Percentiles rank a stretch among this genome's conserved stretches.
Conservation (phyloP, 1,284 basidiomycete species). For the Ustilago trichophora region DNA sequence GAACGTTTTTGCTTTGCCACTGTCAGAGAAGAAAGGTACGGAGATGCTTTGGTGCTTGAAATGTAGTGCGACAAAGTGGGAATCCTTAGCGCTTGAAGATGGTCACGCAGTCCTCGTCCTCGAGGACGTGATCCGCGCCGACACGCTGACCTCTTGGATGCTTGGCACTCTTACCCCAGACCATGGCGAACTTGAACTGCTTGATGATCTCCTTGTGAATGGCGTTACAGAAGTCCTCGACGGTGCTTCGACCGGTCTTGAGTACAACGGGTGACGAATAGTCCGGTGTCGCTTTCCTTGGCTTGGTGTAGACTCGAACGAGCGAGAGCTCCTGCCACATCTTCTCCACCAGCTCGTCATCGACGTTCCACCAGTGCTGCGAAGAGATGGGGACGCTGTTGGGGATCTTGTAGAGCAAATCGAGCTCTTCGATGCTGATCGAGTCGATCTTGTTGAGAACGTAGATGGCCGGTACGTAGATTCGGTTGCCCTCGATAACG, state of each 20-base stretch:
- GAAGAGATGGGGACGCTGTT: slow-evolving; percentile 94
- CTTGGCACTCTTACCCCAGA: slow-evolving; percentile 94
- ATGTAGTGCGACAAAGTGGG: too few relatives aligned
- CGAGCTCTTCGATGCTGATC: slow-evolving; percentile 95
- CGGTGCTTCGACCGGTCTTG: slow-evolving; percentile 71
- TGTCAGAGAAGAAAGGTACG: too few relatives aligned
- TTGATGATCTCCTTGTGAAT: slow-evolving; percentile 93
- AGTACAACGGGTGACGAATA: slow-evolving; percentile 78
- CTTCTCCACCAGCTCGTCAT: slow-evolving; percentile 88
- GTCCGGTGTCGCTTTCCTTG: slow-evolving; percentile 88
- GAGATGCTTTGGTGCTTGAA: too few relatives aligned
- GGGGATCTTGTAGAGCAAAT: slow-evolving; percentile 89
- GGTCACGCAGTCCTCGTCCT: slow-evolving; percentile 58
- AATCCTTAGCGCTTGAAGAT: slow-evolving; percentile 58
- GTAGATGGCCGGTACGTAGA: slow-evolving; percentile 73
- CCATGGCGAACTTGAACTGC: slow-evolving; percentile 87
- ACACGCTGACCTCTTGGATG: slow-evolving; percentile 96
- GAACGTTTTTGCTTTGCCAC: too few relatives aligned
- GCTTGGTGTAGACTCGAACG: slow-evolving; percentile 84
- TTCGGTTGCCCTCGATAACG: slow-evolving; percentile 72
- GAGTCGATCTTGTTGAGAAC: slow-evolving; percentile 78
- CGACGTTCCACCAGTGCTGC: slow-evolving; percentile 93
- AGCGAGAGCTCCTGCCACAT: slow-evolving; percentile 66
- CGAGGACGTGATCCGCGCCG: slow-evolving; percentile 69
- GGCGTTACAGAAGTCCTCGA: slow-evolving; percentile 84